A percentile compares a stretch with the other conserved stretches of the same genome.
Conservation (phyloP, 306 rosid species). For the Purshia tridentata region DNA sequence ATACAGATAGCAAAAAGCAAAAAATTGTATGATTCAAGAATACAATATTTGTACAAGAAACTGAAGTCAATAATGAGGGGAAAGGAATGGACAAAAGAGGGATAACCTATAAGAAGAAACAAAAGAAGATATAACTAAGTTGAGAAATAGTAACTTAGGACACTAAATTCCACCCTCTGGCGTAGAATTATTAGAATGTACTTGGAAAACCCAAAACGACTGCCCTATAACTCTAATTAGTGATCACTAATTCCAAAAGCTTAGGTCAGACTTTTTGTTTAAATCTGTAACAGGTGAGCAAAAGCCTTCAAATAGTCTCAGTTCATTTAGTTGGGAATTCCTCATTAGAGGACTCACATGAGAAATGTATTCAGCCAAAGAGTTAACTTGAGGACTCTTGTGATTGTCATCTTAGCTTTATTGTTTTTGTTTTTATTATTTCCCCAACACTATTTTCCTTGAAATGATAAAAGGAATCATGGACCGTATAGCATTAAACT, state of each 20-base stretch:
- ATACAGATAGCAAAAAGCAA: background rate
- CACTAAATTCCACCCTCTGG: background rate
- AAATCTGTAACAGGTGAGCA: background rate
- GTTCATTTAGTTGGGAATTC: background rate
- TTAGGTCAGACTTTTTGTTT: too few species aligned
- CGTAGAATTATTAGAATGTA: background rate
- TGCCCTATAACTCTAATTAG: background rate
- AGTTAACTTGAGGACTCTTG: background rate
- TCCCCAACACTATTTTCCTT: background rate
- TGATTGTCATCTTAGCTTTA: background rate
- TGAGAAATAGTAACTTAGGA: background rate
- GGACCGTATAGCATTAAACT: background rate
- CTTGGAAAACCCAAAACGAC: background rate
- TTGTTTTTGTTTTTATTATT: background rate
- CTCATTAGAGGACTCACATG: background rate
- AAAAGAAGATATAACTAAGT: background rate
- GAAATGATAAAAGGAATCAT: background rate
- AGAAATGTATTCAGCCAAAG: too few species aligned
- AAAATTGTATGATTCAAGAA: background rate
- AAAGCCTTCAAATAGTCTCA: background rate
- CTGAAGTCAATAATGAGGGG: background rate
- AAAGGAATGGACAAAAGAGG: background rate
- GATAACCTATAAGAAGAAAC: background rate
- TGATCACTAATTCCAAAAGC: background rate
- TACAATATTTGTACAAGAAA: background rate